Base-by-base conservation (phyloP, 2,329 filamentous ascomycete species). In the Alternaria solani region DNA sequence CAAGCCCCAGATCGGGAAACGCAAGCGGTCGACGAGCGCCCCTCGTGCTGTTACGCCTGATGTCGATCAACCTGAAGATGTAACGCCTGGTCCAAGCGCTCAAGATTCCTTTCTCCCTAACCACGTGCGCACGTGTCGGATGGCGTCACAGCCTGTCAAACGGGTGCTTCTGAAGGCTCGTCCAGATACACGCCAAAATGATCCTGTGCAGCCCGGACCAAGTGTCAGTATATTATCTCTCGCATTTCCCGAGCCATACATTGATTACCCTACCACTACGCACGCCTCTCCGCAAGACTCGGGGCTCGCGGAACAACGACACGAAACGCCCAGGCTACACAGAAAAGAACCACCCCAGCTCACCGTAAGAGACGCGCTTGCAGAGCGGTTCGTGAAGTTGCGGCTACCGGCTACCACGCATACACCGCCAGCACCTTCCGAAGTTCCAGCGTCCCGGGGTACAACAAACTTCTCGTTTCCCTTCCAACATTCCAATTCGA, bases 41-140 rank as follows among this genome's bases (percentile, higher is more conserved):
- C 11, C 39, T 18, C 3, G 14, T 30, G 9, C 18, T 16, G 7
- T 41, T 23, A 30, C 26, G 18, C 16, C 43, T 30, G 25, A 20
- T 12, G 16, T 14, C 43, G 30, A 3, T 34, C 18, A 30, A 23
- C 14, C n/a, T 20, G 20, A 2, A 20, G 8, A 6, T 28, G n/a
- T 51, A 38, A 9, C 43, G 14, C 11, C 18, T 23, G 42, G 20
- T 26, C 39, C 38, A 25, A 23, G 20, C 30, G 25, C 44, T 8
- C 26, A 16, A 26, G 43, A 36, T 43, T 0, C 32, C 14, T 7
- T 14, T 36, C 12, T 0, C 32, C 32, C 32, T 36, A n/a, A 16
- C 32, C 49, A 58, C 25, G 43, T 61, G 44, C 49, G 38, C 44
- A 59, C 38, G 44, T 51, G 46, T 30, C 44, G 26, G n/a, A 39